Conservation (phyloP, 129 eudicot genomes). For the Arctium lappa region DNA sequence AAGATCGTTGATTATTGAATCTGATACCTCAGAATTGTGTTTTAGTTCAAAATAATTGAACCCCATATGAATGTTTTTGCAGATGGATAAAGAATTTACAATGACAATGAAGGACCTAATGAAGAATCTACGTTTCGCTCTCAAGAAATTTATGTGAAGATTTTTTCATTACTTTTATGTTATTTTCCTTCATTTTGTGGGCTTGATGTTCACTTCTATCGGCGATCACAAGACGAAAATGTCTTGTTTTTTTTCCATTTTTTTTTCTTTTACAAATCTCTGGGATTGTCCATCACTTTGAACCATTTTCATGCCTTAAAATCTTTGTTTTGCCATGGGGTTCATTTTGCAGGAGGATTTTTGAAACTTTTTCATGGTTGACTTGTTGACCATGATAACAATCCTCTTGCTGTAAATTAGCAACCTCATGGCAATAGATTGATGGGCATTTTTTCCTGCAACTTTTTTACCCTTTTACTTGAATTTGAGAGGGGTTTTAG, state of each 20-base stretch:
- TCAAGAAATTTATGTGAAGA: constrained; percentile 43
- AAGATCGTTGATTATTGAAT: not conserved
- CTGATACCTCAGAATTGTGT: not conserved
- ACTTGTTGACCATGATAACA: constrained; percentile 47
- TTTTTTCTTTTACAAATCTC: constrained; percentile 10
- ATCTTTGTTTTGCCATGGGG: constrained; percentile 50
- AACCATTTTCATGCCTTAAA: constrained; percentile 27
- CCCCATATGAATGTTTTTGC: constrained; percentile 23
- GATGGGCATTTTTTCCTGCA: constrained; percentile 28
- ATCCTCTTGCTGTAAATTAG: constrained; percentile 55
- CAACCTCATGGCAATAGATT: constrained; percentile 33
- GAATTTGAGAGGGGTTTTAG: constrained; percentile 14
- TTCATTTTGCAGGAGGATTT: constrained; percentile 71
- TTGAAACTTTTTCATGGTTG: constrained; percentile 44
- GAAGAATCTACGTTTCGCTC: constrained; percentile 49
- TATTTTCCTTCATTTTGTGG: not conserved
- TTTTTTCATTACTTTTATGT: not conserved
- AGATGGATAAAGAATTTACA: constrained; percentile 59
- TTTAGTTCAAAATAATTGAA: not conserved
- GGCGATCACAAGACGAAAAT: not conserved
- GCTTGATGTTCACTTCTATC: not conserved
- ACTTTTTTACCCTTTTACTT: constrained; percentile 18
- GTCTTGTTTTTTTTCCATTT: constrained; percentile 11
- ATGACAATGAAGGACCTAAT: constrained; percentile 59
- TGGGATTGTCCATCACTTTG: constrained; percentile 37